Conservation (phyloP, 2,329 filamentous ascomycete genomes). For the Colletotrichum sp. region DNA sequence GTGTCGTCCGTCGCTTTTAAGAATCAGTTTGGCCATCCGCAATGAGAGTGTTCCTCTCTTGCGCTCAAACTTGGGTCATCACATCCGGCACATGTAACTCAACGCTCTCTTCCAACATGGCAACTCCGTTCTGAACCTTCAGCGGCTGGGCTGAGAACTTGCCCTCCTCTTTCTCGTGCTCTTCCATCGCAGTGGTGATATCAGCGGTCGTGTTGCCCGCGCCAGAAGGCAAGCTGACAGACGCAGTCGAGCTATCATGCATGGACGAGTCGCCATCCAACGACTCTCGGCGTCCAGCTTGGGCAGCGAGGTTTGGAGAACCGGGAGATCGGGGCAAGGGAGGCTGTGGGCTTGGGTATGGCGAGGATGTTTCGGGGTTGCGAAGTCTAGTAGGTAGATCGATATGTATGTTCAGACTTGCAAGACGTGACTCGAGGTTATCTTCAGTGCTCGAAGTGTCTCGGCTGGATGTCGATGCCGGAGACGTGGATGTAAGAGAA, state of each 20-base stretch:
- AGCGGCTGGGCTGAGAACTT: slow-evolving; percentile 44
- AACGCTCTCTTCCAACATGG: slow-evolving; percentile 61
- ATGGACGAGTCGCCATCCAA: neutral
- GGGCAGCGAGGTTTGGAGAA: neutral
- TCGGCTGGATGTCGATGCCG: neutral
- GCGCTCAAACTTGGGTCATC: slow-evolving; percentile 35
- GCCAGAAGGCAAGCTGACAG: neutral
- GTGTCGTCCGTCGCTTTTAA: neutral
- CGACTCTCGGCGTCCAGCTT: neutral
- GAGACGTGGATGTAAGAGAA: neutral
- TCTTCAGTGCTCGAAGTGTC: neutral
- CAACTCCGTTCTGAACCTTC: slow-evolving; percentile 56
- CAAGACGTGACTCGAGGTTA: neutral
- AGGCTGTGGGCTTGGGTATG: neutral
- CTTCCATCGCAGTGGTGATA: slow-evolving; percentile 29
- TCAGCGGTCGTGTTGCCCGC: neutral
- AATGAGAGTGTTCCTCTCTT: neutral
- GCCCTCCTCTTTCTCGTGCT: slow-evolving; percentile 33
- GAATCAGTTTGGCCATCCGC: neutral
- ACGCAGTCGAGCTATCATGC: neutral
- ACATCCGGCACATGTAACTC: slow-evolving; percentile 51
- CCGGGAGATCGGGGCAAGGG: slow-evolving; percentile 17
- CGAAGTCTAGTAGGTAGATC: neutral
- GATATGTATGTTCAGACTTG: neutral
- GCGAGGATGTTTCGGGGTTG: neutral